These are phyloP conservation scores for Neopestalotiopsis rosae DNA, from an alignment of 2,329 filamentous ascomycete genomes.

Conservation along the genomic window DNA sequence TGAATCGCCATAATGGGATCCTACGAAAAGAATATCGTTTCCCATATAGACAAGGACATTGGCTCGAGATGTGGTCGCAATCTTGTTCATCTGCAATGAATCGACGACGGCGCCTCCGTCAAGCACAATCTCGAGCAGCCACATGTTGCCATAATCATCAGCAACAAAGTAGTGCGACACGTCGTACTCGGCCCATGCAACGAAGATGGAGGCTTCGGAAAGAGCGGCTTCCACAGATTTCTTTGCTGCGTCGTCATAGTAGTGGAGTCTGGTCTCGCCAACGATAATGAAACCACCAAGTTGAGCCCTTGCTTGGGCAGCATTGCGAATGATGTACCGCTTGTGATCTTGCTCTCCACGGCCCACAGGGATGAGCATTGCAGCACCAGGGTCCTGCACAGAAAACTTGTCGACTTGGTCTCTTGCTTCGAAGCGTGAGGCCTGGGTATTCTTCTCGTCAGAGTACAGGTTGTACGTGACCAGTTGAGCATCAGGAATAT, in stretches of 20 bases:
- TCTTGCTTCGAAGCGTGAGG: conserved; percentile 58
- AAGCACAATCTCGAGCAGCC: conserved; percentile 80
- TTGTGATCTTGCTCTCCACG: conserved; percentile 60
- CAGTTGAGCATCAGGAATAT: conserved; percentile 58
- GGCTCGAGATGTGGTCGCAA: conserved; percentile 74
- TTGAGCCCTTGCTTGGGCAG: conserved; percentile 58
- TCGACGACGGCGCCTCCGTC: conserved; percentile 67
- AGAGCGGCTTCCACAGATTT: conserved; percentile 69
- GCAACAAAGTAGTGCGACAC: conserved; percentile 83
- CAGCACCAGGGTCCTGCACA: conserved; percentile 60
- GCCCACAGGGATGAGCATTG: conserved; percentile 67
- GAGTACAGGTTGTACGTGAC: conserved; percentile 64
- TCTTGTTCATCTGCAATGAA: conserved; percentile 71
- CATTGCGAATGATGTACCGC: conserved; percentile 64
- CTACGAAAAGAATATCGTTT: conserved; percentile 78
- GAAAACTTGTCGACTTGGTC: conserved; percentile 61
- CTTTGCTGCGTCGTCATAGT: conserved; percentile 80
- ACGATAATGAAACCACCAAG: conserved; percentile 75
- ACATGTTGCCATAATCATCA: conserved; percentile 87
- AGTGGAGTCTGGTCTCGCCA: conserved; percentile 81
- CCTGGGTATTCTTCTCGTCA: conserved; percentile 61
- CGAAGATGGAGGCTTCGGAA: conserved; percentile 80
- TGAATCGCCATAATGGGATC: conserved; percentile 91
- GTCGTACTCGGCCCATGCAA: conserved; percentile 89
- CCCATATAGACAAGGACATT: conserved; percentile 80